Percentiles rank a stretch among this genome's conserved stretches.
These are phyloP conservation scores for Corrigiola litoralis DNA, from an alignment of 179 eudicot species.

Conservation along the genomic window DNA sequence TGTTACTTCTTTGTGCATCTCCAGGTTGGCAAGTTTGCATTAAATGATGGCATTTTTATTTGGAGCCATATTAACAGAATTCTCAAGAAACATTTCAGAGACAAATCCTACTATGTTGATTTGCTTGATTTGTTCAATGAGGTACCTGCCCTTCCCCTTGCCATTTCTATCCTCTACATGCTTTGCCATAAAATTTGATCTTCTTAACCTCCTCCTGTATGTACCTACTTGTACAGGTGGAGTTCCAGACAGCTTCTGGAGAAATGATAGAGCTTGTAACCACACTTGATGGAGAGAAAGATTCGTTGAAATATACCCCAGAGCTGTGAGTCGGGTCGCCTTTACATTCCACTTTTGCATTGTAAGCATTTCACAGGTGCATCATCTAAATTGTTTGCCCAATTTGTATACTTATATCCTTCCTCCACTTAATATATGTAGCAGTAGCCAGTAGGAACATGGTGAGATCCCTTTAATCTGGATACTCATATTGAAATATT, in stretches of 20 bases:
- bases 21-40: slow-evolving; percentile 75
- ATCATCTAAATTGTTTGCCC: not conserved
- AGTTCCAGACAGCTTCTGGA: slow-evolving; percentile 67
- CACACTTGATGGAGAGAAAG: slow-evolving; percentile 57
- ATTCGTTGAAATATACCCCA: slow-evolving; percentile 53
- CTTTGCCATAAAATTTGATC: not conserved
- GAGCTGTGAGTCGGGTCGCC: slow-evolving; percentile 35
- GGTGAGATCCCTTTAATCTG: too few species aligned
- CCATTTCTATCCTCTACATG: not conserved
- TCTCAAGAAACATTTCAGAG: slow-evolving; percentile 58
- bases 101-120: slow-evolving; percentile 61
- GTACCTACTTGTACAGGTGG: slow-evolving; percentile 40
- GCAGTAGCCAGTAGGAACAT: too few species aligned
- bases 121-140: slow-evolving; percentile 68
- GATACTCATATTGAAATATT: too few species aligned
- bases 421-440: not conserved
- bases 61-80: slow-evolving; percentile 71
- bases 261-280: slow-evolving; percentile 77
- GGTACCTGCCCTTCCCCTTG: slow-evolving; percentile 30
- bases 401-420: not conserved
- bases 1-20: slow-evolving; percentile 2
- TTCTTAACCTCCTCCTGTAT: not conserved
- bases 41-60: slow-evolving; percentile 62
- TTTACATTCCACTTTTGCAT: not conserved
- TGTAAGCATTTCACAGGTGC: not conserved